Conservation (phyloP, 257 asterid genomes). For the Eucommia ulmoides region DNA sequence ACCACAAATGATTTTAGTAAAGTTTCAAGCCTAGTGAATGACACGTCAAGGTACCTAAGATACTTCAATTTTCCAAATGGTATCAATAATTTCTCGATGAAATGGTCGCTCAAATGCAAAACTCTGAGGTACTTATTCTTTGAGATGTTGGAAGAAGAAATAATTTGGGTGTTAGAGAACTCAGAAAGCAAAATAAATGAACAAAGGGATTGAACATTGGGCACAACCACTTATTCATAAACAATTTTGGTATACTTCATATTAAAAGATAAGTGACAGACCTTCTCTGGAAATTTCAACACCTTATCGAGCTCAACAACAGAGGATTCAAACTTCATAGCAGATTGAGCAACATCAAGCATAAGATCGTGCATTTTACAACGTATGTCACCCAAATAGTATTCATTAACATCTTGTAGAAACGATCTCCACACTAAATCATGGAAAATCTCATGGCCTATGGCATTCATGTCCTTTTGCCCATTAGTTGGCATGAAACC, state of each 20-base stretch:
- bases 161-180: not conserved
- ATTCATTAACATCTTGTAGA: too few relatives aligned
- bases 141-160: too few relatives aligned
- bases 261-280: constrained; percentile 2
- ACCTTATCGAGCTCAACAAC: not conserved
- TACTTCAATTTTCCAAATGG: constrained; percentile 16
- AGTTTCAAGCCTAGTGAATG: constrained; percentile 1
- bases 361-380: too few relatives aligned
- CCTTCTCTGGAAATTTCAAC: constrained; percentile 6
- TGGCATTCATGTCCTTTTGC: constrained; percentile 11
- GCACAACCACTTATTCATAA: constrained; percentile 8
- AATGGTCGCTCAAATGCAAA: too few relatives aligned
- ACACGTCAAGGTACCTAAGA: constrained; percentile 16
- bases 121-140: too few relatives aligned
- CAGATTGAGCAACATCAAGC: too few relatives aligned
- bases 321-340: too few relatives aligned
- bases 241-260: constrained; percentile 4
- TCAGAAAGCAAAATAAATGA: not conserved
- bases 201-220: not conserved
- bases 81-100: too few relatives aligned
- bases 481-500: constrained; percentile 16
- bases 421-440: too few relatives aligned
- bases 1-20: constrained; percentile 17
- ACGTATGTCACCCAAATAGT: too few relatives aligned
- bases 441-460: constrained; percentile 18